Base-by-base conservation (phyloP, 345 rosid genomes). In the Citrus mangshanensis region DNA sequence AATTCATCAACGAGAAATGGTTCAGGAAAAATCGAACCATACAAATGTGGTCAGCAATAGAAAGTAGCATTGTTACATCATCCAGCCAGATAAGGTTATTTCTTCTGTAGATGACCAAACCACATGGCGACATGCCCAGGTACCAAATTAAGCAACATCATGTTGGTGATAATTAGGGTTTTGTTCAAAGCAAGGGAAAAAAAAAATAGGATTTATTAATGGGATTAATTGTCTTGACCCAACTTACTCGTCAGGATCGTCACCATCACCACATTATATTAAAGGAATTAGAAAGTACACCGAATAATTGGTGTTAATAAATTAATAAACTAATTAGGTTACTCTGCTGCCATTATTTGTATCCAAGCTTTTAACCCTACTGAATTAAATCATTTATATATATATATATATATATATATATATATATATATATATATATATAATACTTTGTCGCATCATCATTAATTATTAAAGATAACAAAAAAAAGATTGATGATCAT, bases 151-250 rank as follows among this genome's bases (percentile, higher is more conserved):
- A 70, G 58, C 73, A 79, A 70, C 54, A 14, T 70, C 73, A 74
- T 70, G 76, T 68, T 58, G 75, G 82, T 40, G 65, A 60, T 19
- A 4, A 42, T 5, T 24, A 7, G 7, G 38, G 32, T 55, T 46
- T 22, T 10, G 46, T 34, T 54, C 34, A 54, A 9, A 66, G 14
- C 35, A 34, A 34, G 7, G 4, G 3, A 1, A 5, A 7, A 46
- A 3, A 28, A 8, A 6, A 1, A 37, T 62, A 40, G 68, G 77
- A 28, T 55, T 42, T 30, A 67, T 56, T 69, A 55, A 58, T 66
- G 28, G 40, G 49, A 42, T 10, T 42, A 42, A 42, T 42, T 69
- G 78, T 81, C 83, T 79, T 74, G 74, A 35, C 24, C 74, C 70
- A 4, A 46, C 37, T 61, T 64, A 46, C 55, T n/a, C 13, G 46